Conservation (phyloP, 306 rosid species). For the Erythrophleum fordii region DNA sequence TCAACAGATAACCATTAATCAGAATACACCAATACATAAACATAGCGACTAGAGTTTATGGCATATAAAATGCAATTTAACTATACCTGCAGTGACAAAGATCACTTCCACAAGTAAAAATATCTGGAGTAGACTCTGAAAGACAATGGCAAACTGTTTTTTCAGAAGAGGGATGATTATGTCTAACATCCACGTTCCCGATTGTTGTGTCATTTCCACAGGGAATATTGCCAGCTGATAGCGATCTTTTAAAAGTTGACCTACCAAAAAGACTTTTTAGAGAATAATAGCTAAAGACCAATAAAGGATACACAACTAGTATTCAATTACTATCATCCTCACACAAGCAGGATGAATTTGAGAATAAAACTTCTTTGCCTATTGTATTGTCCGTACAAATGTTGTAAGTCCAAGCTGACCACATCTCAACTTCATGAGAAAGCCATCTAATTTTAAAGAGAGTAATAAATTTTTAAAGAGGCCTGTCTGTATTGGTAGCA, state of each 20-base stretch:
- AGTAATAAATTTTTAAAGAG: not conserved
- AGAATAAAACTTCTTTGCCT: not conserved
- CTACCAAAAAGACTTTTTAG: conserved; percentile 51
- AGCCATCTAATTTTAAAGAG: not conserved
- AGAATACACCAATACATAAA: conserved; percentile 19
- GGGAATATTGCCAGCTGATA: conserved; percentile 82
- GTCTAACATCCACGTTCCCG: conserved; percentile 47
- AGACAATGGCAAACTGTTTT: conserved; percentile 41
- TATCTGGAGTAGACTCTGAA: conserved; percentile 62
- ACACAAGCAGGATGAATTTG: not conserved
- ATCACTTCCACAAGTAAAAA: conserved; percentile 57
- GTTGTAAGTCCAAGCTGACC: not conserved
- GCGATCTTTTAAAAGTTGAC: conserved; percentile 75
- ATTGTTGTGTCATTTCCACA: conserved; percentile 54
- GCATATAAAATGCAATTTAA: conserved; percentile 31
- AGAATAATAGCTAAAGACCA: conserved; percentile 23
- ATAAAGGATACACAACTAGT: not conserved
- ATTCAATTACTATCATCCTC: not conserved
- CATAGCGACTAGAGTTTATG: conserved; percentile 3
- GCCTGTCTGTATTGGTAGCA: not conserved
- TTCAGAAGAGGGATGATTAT: conserved; percentile 47
- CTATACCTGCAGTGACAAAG: conserved; percentile 72
- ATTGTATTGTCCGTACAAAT: not conserved
- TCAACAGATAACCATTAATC: not conserved
- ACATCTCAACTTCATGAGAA: not conserved